phyloP scores from a whole-genome alignment of 768 basidiomycete species.

The Cytidiella melzeri region DNA sequence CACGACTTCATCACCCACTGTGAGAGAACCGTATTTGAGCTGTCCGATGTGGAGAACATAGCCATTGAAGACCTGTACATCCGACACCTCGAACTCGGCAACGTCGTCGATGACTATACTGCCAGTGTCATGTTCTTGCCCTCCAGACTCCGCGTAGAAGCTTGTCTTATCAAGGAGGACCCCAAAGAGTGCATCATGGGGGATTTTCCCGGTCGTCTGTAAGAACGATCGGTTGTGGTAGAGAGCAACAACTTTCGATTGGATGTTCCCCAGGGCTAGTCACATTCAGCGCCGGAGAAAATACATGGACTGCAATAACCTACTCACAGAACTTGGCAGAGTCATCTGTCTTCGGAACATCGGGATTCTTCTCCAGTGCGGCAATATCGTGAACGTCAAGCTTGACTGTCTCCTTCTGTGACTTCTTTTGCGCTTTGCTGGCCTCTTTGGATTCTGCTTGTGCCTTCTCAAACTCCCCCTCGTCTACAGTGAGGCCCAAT shows the following conservation, averaged over 20 bases:
- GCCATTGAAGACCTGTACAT: conserved; percentile 92
- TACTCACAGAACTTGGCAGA: conserved; percentile 81
- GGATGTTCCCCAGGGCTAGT: conserved; percentile 71
- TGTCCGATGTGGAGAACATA: conserved; percentile 92
- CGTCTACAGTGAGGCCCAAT: conserved; percentile 75
- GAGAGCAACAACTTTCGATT: conserved; percentile 72
- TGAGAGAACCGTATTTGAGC: conserved; percentile 82
- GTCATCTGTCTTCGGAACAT: conserved; percentile 90
- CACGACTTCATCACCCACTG: conserved; percentile 75
- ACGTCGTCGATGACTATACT: conserved; percentile 88
- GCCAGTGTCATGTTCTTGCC: conserved; percentile 96
- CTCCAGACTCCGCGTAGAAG: conserved; percentile 97
- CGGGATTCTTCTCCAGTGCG: conserved; percentile 67
- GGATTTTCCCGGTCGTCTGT: conserved; percentile 57
- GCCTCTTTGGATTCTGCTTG: conserved; percentile 86
- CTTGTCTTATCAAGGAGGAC: conserved; percentile 86
- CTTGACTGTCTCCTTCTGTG: conserved; percentile 63
- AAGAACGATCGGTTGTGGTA: conserved; percentile 78
- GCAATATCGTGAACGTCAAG: conserved; percentile 96
- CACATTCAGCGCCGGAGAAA: not conserved
- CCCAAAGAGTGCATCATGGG: conserved; percentile 68
- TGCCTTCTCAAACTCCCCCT: conserved; percentile 84
- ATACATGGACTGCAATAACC: not conserved
- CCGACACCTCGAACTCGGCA: conserved; percentile 88
- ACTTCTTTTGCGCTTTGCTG: conserved; percentile 80